These are phyloP conservation scores for Sarocladium brachiariae DNA, from an alignment of 2,329 filamentous ascomycete genomes.

Conservation along the genomic window DNA sequence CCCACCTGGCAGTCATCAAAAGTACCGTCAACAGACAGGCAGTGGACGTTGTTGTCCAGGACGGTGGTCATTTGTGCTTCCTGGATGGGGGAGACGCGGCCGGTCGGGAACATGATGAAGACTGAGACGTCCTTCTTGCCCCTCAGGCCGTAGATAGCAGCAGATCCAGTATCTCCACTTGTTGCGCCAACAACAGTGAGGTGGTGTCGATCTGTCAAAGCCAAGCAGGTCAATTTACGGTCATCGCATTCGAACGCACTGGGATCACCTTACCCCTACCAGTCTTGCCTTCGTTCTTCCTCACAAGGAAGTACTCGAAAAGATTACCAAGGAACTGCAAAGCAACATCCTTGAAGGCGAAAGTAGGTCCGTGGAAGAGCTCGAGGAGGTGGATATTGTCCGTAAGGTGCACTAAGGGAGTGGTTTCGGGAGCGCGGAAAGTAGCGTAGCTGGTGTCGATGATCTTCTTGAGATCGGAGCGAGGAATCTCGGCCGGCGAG, in stretches of 20 bases:
- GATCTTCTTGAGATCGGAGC: conserved; percentile 72
- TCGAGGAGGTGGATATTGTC: conserved; percentile 83
- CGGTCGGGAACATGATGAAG: conserved; percentile 90
- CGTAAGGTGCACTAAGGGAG: conserved; percentile 66
- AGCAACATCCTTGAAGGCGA: conserved; percentile 92
- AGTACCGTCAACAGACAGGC: conserved; percentile 79
- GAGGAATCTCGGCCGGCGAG: conserved; percentile 72
- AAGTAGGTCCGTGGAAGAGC: conserved; percentile 93
- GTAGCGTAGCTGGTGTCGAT: conserved; percentile 82
- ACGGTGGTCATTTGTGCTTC: conserved; percentile 97
- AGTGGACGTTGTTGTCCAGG: conserved; percentile 85
- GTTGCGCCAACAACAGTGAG: conserved; percentile 83
- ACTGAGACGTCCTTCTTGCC: conserved; percentile 97
- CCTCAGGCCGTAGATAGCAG: conserved; percentile 88
- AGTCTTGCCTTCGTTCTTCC: conserved; percentile 64
- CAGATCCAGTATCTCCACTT: conserved; percentile 84
- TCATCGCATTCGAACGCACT: no score
- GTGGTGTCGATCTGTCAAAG: conserved; percentile 57
- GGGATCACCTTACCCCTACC: conserved; percentile 37
- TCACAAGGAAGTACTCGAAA: conserved; percentile 78
- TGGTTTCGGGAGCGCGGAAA: conserved; percentile 73
- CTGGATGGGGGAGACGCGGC: conserved; percentile 84
- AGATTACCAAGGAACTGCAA: conserved; percentile 94
- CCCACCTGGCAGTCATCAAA: conserved; percentile 90
- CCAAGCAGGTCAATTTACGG: no score